Base-by-base conservation (phyloP, 1,284 basidiomycete genomes). In the Anthracocystis setariae region DNA sequence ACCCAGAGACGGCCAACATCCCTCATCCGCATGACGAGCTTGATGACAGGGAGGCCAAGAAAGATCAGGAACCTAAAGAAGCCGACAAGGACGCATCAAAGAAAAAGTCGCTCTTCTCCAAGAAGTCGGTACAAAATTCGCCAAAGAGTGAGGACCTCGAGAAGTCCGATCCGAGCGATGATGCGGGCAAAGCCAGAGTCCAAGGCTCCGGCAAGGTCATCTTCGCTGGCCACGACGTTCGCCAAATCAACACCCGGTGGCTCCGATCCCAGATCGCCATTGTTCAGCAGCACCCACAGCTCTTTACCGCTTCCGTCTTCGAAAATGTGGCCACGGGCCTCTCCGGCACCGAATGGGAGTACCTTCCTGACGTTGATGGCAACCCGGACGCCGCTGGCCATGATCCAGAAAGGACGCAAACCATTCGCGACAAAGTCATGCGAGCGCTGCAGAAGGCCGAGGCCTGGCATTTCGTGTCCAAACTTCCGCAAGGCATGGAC, bases 181-280 rank as follows among this genome's bases (percentile, higher is more conserved):
- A 61, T 24, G 52, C 58, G 8, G 44, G 42, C 29, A 64, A 62
- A 29, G 64, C 43, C 23, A 55, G 56, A 2, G 67, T 78, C 15
- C 46, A 61, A 33, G 78, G 78, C 23, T 25, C 46, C 5, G 81
- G 81, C 8, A 56, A 40, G 2, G 80, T 84, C 5, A 58, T 70
- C 3, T 80, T 84, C 29, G 80, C 76, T 3, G 82, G 78, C 5
- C 66, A 75, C 18, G 82, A 85, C 54, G 45, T 85, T 18, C 74
- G 82, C 35, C 72, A 80, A 10, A 69, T 84, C 59, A 85, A 85
- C 52, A 61, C 84, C n/a, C 72, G 77, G 17, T 85, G 84, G 81
- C 73, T 85, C 17, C 80, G 85, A 10, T 83, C 82, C 12, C 84
- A 85, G 54, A 78, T 85, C 43, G 82, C 84, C 20, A 82, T 85